A percentile compares a stretch with the other conserved stretches of the same genome.
phyloP scores from a whole-genome alignment of 129 eudicot species.

The Flaveria linearis region DNA sequence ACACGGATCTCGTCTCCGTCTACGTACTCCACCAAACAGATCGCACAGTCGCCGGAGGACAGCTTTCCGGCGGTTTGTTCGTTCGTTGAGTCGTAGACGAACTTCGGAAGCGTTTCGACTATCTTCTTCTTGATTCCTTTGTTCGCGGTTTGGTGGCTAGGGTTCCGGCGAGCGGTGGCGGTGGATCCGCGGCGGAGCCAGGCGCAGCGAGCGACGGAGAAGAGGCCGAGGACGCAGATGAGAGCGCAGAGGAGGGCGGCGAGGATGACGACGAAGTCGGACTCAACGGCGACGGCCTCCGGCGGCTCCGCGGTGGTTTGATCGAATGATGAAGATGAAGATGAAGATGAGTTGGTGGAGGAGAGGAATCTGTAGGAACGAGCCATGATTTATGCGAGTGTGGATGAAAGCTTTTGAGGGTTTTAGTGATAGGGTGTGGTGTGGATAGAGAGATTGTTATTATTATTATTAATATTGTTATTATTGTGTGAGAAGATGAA shows the following conservation, averaged over 20 bases:
- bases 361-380: background rate
- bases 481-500: background rate
- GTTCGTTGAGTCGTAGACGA: slow-evolving; percentile 27
- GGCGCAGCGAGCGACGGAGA: slow-evolving; percentile 70
- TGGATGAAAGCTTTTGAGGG: background rate
- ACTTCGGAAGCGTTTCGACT: slow-evolving; percentile 52
- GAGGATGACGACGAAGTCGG: slow-evolving; percentile 39
- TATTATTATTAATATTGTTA: no score
- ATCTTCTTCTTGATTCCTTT: slow-evolving; percentile 61
- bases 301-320: slow-evolving; percentile 15
- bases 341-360: background rate
- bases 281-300: slow-evolving; percentile 25
- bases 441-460: no score
- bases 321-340: background rate
- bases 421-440: no score
- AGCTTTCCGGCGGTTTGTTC: slow-evolving; percentile 1
- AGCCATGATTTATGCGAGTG: background rate
- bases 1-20: slow-evolving; percentile 48
- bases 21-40: slow-evolving; percentile 39
- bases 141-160: slow-evolving; percentile 37
- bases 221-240: slow-evolving; percentile 63
- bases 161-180: slow-evolving; percentile 15
- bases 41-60: slow-evolving; percentile 39
- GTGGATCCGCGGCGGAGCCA: slow-evolving; percentile 58
- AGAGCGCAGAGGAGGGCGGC: slow-evolving; percentile 76